Conservation (phyloP, 768 basidiomycete genomes). For the Sutorius australiensis region DNA sequence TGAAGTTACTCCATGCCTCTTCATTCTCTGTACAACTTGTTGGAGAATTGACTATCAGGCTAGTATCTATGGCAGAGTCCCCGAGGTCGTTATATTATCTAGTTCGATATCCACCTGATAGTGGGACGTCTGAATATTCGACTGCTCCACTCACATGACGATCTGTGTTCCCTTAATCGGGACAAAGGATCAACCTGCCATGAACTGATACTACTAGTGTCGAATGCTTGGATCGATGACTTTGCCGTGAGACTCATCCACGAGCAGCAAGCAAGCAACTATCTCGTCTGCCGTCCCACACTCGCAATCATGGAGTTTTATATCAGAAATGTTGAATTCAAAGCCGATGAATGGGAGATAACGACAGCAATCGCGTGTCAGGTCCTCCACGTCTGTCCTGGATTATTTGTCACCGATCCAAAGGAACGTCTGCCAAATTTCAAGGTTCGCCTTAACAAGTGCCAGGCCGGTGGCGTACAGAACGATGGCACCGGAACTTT, state of each 20-base stretch:
- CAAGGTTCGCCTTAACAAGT: conserved; percentile 48
- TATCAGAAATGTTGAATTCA: conserved; percentile 31
- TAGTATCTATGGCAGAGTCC: not conserved
- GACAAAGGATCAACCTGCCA: not conserved
- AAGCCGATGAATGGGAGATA: conserved; percentile 51
- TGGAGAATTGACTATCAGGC: not conserved
- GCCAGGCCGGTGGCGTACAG: conserved; percentile 46
- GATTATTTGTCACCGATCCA: conserved; percentile 22
- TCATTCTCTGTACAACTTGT: not conserved
- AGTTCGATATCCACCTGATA: not conserved
- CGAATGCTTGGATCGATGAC: not conserved
- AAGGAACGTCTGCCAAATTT: conserved; percentile 51
- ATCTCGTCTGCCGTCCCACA: not conserved
- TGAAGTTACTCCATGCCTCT: conserved; percentile 3
- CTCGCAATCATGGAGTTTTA: conserved; percentile 37
- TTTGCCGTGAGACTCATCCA: not conserved
- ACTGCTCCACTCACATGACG: not conserved
- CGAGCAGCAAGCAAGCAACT: not conserved
- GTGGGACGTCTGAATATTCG: not conserved
- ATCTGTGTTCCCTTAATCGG: conserved; percentile 7
- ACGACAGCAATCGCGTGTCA: conserved; percentile 47
- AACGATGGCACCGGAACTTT: conserved; percentile 53
- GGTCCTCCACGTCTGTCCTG: conserved; percentile 47
- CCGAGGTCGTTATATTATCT: not conserved
- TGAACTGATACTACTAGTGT: not conserved